A percentile compares a stretch with the other conserved stretches of the same genome.
Evolutionary conservation across 805 yeast species (phyloP).

Genomic region (Wickerhamiella galacta): DNA sequence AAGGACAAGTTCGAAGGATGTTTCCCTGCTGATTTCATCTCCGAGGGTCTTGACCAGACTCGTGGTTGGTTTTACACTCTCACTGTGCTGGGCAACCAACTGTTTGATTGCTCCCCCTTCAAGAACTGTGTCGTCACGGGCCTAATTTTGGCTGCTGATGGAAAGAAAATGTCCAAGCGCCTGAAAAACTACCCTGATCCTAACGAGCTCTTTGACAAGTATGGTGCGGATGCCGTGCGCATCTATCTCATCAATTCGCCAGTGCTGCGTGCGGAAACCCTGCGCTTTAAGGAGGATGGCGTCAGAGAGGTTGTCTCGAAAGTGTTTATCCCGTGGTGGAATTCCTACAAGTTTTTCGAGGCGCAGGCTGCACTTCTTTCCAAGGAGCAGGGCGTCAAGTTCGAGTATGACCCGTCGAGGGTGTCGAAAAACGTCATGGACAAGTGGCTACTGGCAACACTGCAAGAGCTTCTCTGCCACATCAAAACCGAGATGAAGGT

Average conservation of each 20-base stretch:
- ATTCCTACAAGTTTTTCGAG: slow-evolving; percentile 89
- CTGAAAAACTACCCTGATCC: slow-evolving; percentile 98
- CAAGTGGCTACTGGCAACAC: slow-evolving; percentile 90
- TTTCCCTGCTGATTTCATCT: slow-evolving; percentile 94
- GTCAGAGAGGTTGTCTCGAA: slow-evolving; percentile 94
- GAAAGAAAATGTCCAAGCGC: slow-evolving; percentile 98
- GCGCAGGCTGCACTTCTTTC: slow-evolving; percentile 77
- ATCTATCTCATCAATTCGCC: slow-evolving; percentile 94
- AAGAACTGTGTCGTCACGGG: slow-evolving; percentile 92
- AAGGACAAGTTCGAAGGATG: slow-evolving; percentile 48
- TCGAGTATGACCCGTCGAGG: slow-evolving; percentile 49
- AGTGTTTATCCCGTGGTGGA: slow-evolving; percentile 97
- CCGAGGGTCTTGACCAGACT: slow-evolving; percentile 98
- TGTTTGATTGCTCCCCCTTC: slow-evolving; percentile 85
- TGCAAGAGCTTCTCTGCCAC: slow-evolving; percentile 74
- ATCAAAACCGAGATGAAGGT: slow-evolving; percentile 81
- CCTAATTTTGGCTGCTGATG: slow-evolving; percentile 92
- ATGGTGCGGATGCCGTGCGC: slow-evolving; percentile 97
- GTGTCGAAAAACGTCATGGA: slow-evolving; percentile 85
- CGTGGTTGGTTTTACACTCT: slow-evolving; percentile 99
- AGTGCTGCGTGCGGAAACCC: slow-evolving; percentile 87
- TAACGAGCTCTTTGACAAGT: slow-evolving; percentile 54
- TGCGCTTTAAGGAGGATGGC: slow-evolving; percentile 97
- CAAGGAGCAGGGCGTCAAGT: slow-evolving; percentile 56
- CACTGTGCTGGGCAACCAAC: slow-evolving; percentile 86